Conservation (phyloP, 768 basidiomycete species). For the Erythrobasidium yunnanense region DNA sequence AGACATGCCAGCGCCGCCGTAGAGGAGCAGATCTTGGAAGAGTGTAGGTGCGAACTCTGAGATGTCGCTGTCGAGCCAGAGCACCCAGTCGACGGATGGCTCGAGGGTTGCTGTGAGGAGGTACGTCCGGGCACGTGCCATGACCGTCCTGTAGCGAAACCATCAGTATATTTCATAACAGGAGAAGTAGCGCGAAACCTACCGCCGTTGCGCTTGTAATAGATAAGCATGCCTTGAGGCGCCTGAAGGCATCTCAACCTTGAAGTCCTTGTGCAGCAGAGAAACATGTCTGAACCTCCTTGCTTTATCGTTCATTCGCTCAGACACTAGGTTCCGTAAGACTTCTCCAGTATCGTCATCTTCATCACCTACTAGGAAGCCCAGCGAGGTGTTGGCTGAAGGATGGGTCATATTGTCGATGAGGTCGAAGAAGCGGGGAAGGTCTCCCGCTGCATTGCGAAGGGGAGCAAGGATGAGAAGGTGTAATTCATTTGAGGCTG, state of each 20-base stretch:
- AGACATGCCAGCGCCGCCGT: neutral
- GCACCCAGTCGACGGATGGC: slow-evolving; percentile 31
- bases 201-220: slow-evolving; percentile 25
- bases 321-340: neutral
- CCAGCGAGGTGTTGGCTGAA: slow-evolving; percentile 22
- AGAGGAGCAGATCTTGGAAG: slow-evolving; percentile 27
- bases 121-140: slow-evolving; percentile 29
- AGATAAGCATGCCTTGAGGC: slow-evolving; percentile 11
- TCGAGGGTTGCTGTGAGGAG: slow-evolving; percentile 30
- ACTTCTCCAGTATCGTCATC: slow-evolving; percentile 26
- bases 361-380: slow-evolving; percentile 30
- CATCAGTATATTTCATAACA: no score
- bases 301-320: neutral
- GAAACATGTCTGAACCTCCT: slow-evolving; percentile 7
- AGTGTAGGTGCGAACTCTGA: slow-evolving; percentile 27
- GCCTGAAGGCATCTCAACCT: slow-evolving; percentile 19
- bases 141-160: slow-evolving; percentile 22
- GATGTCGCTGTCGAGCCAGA: slow-evolving; percentile 35
- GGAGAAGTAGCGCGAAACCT: neutral
- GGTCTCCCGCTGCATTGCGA: slow-evolving; percentile 20
- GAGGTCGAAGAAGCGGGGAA: slow-evolving; percentile 19
- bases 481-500: slow-evolving; percentile 18
- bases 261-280: slow-evolving; percentile 28
- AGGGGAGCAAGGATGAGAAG: slow-evolving; percentile 30
- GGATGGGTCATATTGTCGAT: slow-evolving; percentile 24